Conservation (phyloP, 129 eudicot genomes). For the Solidago caesia region DNA sequence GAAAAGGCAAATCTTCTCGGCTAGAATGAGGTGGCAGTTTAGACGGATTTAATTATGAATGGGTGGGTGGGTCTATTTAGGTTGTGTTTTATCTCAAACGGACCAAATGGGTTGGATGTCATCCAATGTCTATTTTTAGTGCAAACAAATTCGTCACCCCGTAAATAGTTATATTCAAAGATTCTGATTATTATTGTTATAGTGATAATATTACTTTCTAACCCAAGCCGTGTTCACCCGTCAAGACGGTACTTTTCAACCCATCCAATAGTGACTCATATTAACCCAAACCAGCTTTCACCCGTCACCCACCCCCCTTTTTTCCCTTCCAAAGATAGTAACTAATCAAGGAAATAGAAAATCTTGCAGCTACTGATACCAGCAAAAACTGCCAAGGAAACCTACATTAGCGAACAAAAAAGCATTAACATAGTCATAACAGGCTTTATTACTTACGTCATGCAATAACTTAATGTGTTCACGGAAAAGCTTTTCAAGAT, state of each 20-base stretch:
- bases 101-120: background rate
- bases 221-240: background rate
- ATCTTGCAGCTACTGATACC: background rate
- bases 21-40: background rate
- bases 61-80: background rate
- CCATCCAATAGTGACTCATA: background rate
- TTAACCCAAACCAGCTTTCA: no score
- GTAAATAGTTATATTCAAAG: background rate
- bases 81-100: background rate
- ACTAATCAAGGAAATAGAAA: no score
- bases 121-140: background rate
- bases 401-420: background rate
- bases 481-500: conserved; percentile 90
- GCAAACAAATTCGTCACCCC: background rate
- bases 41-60: background rate
- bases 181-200: background rate
- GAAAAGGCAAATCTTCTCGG: background rate
- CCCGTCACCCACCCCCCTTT: no score
- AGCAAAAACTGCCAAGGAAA: background rate
- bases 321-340: no score
- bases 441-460: conserved; percentile 52
- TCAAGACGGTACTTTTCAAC: background rate
- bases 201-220: background rate
- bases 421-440: background rate
- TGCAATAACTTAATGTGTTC: conserved; percentile 80